Conservation (phyloP, 805 yeast species). For the Candida taoyuanica region DNA sequence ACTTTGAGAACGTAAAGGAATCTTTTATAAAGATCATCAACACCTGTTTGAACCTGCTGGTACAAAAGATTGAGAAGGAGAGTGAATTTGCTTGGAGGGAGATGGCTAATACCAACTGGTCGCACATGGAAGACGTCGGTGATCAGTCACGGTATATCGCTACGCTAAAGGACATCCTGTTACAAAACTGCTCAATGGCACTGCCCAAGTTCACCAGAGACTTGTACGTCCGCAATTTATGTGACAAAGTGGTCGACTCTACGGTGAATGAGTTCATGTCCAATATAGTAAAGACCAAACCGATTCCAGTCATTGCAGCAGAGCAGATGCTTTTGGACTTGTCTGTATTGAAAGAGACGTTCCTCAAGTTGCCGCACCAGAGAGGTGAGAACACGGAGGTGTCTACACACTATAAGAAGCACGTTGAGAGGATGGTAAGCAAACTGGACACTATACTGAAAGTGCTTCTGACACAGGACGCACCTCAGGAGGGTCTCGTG, state of each 20-base stretch:
- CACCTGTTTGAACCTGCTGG: conserved; percentile 49
- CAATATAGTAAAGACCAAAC: conserved; percentile 57
- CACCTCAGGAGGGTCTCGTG: conserved; percentile 63
- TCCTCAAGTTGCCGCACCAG: conserved; percentile 28
- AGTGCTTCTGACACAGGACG: conserved; percentile 55
- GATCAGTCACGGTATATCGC: conserved; percentile 69
- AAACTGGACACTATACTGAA: conserved; percentile 62
- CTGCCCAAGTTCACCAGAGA: conserved; percentile 62
- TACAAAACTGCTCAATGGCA: conserved; percentile 41
- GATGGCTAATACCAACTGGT: conserved; percentile 75
- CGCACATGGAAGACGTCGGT: conserved; percentile 52
- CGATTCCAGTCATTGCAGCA: conserved; percentile 62
- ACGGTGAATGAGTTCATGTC: conserved; percentile 51
- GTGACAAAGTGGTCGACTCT: conserved; percentile 71
- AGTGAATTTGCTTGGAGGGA: conserved; percentile 77
- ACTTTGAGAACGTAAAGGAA: conserved; percentile 53
- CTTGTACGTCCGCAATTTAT: conserved; percentile 63
- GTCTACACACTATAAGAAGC: conserved; percentile 34
- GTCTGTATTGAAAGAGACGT: conserved; percentile 53
- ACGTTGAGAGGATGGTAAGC: conserved; percentile 38
- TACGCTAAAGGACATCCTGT: conserved; percentile 47
- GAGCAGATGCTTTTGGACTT: conserved; percentile 81
- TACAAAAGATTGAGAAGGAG: conserved; percentile 55
- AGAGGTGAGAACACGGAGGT: conserved; percentile 12
- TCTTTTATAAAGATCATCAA: conserved; percentile 55